Conservation (phyloP, 2,329 filamentous ascomycete genomes). For the Cryphonectria carpinicola region DNA sequence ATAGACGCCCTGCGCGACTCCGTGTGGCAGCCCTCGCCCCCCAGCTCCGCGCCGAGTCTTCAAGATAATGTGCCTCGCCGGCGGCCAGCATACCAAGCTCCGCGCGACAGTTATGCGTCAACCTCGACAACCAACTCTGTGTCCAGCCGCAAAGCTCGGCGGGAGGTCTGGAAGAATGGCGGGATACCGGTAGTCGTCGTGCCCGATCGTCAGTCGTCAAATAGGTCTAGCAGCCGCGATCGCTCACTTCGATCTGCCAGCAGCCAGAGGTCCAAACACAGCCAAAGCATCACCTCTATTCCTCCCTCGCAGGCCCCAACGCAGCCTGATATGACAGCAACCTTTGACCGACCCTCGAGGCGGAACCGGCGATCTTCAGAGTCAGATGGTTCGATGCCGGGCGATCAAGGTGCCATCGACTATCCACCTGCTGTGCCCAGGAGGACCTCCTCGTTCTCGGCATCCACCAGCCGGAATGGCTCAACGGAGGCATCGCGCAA, state of each 20-base stretch:
- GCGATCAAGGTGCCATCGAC: slow-evolving; percentile 61
- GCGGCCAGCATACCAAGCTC: slow-evolving; percentile 32
- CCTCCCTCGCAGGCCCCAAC: slow-evolving; percentile 47
- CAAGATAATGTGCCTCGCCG: slow-evolving; percentile 21
- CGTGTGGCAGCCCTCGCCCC: slow-evolving; percentile 44
- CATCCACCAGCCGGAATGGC: slow-evolving; percentile 57
- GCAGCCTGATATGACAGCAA: slow-evolving; percentile 47
- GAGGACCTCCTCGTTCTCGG: slow-evolving; percentile 64
- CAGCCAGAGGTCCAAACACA: slow-evolving; percentile 58
- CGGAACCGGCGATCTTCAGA: slow-evolving; percentile 50
- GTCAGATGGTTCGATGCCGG: slow-evolving; percentile 48
- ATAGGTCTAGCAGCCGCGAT: slow-evolving; percentile 51
- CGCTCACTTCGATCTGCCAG: slow-evolving; percentile 65
- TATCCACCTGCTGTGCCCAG: slow-evolving; percentile 61
- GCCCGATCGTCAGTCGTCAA: slow-evolving; percentile 60
- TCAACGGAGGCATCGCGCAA: slow-evolving; percentile 39
- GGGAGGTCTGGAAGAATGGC: slow-evolving; percentile 62
- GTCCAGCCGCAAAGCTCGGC: slow-evolving; percentile 58
- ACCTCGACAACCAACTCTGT: slow-evolving; percentile 53
- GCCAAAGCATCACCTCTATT: slow-evolving; percentile 55
- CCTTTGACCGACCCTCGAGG: slow-evolving; percentile 47
- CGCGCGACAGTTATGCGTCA: slow-evolving; percentile 53
- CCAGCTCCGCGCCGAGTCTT: slow-evolving; percentile 47
- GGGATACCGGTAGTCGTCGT: slow-evolving; percentile 67
- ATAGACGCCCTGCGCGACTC: slow-evolving; percentile 55